Base-by-base conservation (phyloP, 1,284 basidiomycete species). In the Phaffia rhodozyma region DNA sequence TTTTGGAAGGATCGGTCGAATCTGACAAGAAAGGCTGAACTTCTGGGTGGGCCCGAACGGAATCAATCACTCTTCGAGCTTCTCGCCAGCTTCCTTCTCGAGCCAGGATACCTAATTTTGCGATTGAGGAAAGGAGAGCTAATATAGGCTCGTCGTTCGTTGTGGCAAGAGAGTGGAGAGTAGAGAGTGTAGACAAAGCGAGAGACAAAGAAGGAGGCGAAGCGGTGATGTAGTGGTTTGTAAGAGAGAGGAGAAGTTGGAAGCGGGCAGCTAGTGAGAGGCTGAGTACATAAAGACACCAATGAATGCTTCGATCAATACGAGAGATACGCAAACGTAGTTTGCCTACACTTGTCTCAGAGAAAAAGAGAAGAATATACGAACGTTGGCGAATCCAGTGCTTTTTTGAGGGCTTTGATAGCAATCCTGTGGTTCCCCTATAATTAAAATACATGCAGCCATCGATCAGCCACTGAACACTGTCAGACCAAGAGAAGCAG, bases 391-490 rank as follows among this genome's bases (percentile, higher is more conserved):
- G 30, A n/a, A 20, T 29, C 18, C 30, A 54, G 57, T n/a, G 51
- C 21, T 3, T 51, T 48, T 20, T 47, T 55, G 9, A 63, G 62
- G 3, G 49, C n/a, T 27, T 63, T 63, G 57, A 63, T 38, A 18
- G 62, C 55, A 30, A 63, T 48, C 55, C 55, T 52, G 16, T 49
- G 57, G 34, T 58, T 58, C 21, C 56, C 62, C 62, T 63, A 48
- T 3, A 34, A 29, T 6, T 13, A 2, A 60, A 29, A 18, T 29
- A 9, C 21, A 43, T n/a, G 20, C 47, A 11, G 29, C 5, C 20
- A 27, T 50, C 21, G 9, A 49, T 20, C 5, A 21, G 48, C 11
- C 13, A 5, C 7, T n/a, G 23, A 29, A 27, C 6, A 16, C 3
- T 6, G 3, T 20, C 32, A 43, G n/a, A 25, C 3, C 21, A 30